A percentile compares a stretch with the other conserved stretches of the same genome.
Evolutionary conservation across 1,284 basidiomycete species (phyloP).

Genomic region (Melampsora americana): DNA sequence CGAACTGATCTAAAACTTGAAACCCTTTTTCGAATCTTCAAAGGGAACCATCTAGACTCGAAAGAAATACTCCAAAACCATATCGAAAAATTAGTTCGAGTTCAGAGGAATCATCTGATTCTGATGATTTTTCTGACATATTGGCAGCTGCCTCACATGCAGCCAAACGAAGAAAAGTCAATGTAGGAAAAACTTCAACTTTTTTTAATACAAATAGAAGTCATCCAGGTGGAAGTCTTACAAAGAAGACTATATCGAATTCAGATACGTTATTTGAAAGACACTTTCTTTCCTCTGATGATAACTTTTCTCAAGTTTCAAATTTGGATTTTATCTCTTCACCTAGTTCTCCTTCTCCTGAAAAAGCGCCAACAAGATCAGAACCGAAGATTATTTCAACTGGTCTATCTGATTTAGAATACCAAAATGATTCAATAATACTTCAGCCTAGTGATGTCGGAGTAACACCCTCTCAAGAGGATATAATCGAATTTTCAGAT

Average conservation of each 20-base stretch:
- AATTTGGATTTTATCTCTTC: not conserved
- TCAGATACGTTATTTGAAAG: not conserved
- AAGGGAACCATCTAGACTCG: no score
- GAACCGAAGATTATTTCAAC: no score
- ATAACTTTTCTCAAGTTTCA: not conserved
- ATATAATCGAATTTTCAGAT: slow-evolving; percentile 7
- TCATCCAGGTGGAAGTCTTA: not conserved
- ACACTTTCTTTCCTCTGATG: not conserved
- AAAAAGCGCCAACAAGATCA: no score
- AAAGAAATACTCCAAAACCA: no score
- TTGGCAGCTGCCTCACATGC: not conserved
- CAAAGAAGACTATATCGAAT: not conserved
- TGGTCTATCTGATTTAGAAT: not conserved
- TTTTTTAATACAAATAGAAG: no score
- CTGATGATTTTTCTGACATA: slow-evolving; percentile 6
- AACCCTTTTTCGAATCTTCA: no score
- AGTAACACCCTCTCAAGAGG: not conserved
- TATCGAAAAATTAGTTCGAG: not conserved
- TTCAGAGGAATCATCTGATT: not conserved
- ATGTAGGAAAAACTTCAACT: no score
- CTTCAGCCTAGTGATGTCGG: not conserved
- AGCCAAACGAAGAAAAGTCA: not conserved
- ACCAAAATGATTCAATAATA: not conserved
- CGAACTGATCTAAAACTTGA: no score
- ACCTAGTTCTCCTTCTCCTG: not conserved